Conservation (phyloP, 1,284 basidiomycete species). For the Ustilago nuda region DNA sequence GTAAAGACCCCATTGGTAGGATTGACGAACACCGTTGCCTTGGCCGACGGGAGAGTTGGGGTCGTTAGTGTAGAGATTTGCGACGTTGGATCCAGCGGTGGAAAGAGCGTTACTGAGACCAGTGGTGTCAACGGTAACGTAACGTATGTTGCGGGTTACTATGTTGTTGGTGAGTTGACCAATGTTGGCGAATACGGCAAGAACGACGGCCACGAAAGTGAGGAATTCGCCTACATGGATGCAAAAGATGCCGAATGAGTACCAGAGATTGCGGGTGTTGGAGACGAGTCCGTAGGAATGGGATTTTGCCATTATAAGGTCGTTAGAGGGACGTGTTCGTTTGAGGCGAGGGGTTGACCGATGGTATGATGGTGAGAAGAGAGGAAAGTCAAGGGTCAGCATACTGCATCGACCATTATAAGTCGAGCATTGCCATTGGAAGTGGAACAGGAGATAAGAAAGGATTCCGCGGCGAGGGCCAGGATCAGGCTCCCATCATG, state of each 20-base stretch:
- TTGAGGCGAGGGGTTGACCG: neutral
- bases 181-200: conserved; percentile 64
- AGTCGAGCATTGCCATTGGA: neutral
- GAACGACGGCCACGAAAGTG: conserved; percentile 61
- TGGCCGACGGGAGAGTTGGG: conserved; percentile 27
- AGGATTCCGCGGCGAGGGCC: neutral
- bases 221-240: conserved; percentile 63
- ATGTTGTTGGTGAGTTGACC: conserved; percentile 66
- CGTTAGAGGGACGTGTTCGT: neutral
- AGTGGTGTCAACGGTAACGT: conserved; percentile 45
- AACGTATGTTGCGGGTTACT: conserved; percentile 64
- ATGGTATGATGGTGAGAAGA: neutral
- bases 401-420: neutral
- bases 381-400: neutral
- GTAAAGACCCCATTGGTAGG: conserved; percentile 63
- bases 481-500: too few relatives aligned
- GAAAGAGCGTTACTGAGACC: conserved; percentile 42
- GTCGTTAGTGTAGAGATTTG: conserved; percentile 53
- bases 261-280: conserved; percentile 23
- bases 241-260: conserved; percentile 28
- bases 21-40: conserved; percentile 49
- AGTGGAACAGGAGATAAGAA: neutral
- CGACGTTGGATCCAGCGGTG: conserved; percentile 10
- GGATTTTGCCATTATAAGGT: conserved; percentile 7
- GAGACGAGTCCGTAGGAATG: conserved; percentile 3